phyloP scores from a whole-genome alignment of 2,329 filamentous ascomycete species.

The Cordyceps farinosa region DNA sequence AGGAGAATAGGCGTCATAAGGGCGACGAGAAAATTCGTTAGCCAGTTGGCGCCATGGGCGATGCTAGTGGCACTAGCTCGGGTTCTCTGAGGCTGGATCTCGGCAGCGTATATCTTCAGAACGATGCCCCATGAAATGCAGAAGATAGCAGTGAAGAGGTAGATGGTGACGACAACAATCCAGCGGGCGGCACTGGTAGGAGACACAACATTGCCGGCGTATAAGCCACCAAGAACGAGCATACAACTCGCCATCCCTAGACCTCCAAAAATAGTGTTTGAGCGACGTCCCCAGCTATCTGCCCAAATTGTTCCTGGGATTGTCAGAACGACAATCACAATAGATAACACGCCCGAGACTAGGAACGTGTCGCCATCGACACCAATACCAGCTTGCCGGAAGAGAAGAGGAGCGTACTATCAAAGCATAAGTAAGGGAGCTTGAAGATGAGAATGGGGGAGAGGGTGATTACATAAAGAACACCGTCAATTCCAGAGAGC shows the following conservation, averaged over 20 bases:
- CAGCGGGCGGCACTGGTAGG: slow-evolving; percentile 41
- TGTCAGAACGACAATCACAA: slow-evolving; percentile 52
- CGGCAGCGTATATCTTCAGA: slow-evolving; percentile 51
- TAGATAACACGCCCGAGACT: slow-evolving; percentile 56
- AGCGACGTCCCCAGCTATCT: slow-evolving; percentile 54
- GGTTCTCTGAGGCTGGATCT: slow-evolving; percentile 54
- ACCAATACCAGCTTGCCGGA: slow-evolving; percentile 55
- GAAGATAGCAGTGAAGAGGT: slow-evolving; percentile 45
- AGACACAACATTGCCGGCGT: slow-evolving; percentile 41
- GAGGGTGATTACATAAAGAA: slow-evolving; percentile 49
- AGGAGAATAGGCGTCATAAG: slow-evolving; percentile 42
- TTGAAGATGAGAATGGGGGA: not conserved
- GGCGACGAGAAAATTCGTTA: slow-evolving; percentile 44
- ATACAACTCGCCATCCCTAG: slow-evolving; percentile 47
- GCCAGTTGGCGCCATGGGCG: slow-evolving; percentile 38
- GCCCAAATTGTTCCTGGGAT: slow-evolving; percentile 53
- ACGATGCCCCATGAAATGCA: slow-evolving; percentile 50
- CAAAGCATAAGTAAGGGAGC: not conserved
- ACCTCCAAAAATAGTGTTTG: slow-evolving; percentile 51
- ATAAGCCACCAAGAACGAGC: slow-evolving; percentile 50
- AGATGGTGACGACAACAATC: slow-evolving; percentile 50
- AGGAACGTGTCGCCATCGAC: slow-evolving; percentile 51
- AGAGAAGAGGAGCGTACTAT: slow-evolving; percentile 58
- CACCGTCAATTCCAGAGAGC: slow-evolving; percentile 59
- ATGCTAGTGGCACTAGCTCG: slow-evolving; percentile 34